Conservation (phyloP, 805 yeast genomes). For the Kazachstania africana region DNA sequence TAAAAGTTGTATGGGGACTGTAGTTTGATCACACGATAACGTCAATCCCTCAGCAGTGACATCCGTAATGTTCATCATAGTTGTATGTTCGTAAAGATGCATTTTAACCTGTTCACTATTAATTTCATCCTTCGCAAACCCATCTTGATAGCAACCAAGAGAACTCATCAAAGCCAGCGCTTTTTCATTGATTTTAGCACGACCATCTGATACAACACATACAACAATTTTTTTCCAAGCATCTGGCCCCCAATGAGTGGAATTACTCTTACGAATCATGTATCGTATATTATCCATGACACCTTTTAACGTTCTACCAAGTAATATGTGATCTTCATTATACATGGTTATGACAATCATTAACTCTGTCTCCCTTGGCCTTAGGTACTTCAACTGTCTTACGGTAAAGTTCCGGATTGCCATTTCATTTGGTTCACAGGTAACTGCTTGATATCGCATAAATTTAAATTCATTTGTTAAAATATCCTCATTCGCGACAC, state of each 20-base stretch:
- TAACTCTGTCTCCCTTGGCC: slow-evolving; percentile 75
- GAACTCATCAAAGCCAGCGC: slow-evolving; percentile 74
- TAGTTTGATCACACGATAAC: slow-evolving; percentile 33
- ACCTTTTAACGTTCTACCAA: slow-evolving; percentile 83
- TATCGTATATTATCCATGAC: slow-evolving; percentile 78
- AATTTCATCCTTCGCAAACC: slow-evolving; percentile 85
- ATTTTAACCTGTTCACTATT: slow-evolving; percentile 72
- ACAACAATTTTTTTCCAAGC: slow-evolving; percentile 93
- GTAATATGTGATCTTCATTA: slow-evolving; percentile 72
- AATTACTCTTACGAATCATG: slow-evolving; percentile 50
- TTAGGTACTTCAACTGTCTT: slow-evolving; percentile 67
- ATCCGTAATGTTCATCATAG: slow-evolving; percentile 74
- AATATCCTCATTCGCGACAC: slow-evolving; percentile 30
- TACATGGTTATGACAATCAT: slow-evolving; percentile 82
- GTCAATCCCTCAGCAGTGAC: slow-evolving; percentile 54
- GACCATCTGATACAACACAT: slow-evolving; percentile 83
- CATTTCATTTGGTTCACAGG: slow-evolving; percentile 79
- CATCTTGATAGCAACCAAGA: slow-evolving; percentile 87
- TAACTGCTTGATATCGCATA: slow-evolving; percentile 89
- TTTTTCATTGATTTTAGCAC: slow-evolving; percentile 68
- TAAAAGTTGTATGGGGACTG: slow-evolving; percentile 77
- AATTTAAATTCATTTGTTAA: slow-evolving; percentile 50
- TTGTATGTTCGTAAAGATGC: slow-evolving; percentile 88
- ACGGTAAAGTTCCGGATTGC: slow-evolving; percentile 53
- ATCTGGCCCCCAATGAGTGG: slow-evolving; percentile 84